These are phyloP conservation scores for Arxiozyma bovina DNA, from an alignment of 1,139 yeast genomes.

Conservation along the genomic window DNA sequence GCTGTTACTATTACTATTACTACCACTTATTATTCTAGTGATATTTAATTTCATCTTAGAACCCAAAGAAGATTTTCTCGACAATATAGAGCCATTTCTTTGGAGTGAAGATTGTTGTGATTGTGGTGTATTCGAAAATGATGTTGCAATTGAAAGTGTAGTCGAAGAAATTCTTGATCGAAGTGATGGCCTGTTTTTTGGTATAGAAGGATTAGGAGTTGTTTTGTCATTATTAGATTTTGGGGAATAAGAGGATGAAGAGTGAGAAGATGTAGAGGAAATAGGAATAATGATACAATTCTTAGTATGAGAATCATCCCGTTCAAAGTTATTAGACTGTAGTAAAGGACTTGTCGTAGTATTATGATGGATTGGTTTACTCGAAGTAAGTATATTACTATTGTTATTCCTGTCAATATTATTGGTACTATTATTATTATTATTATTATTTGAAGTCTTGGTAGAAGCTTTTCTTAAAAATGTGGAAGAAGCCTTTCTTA, in stretches of 20 bases:
- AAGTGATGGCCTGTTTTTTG: background rate
- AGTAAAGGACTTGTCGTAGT: background rate
- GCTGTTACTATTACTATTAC: slow-evolving; percentile 4
- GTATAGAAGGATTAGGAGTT: background rate
- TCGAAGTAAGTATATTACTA: background rate
- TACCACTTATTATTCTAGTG: slow-evolving; percentile 22
- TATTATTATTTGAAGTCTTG: slow-evolving; percentile 3
- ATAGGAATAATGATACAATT: background rate
- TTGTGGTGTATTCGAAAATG: background rate
- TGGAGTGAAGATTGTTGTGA: slow-evolving; percentile 5
- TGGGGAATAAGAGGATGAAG: background rate
- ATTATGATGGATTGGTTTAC: background rate
- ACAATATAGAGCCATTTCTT: slow-evolving; percentile 1
- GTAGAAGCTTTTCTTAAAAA: slow-evolving; percentile 24
- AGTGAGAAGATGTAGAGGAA: background rate
- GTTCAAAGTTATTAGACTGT: background rate
- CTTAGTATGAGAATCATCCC: background rate
- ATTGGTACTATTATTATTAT: background rate
- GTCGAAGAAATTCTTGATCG: background rate
- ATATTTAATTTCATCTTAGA: slow-evolving; percentile 24
- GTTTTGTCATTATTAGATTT: background rate
- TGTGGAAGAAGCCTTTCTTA: slow-evolving; percentile 29
- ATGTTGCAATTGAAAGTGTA: background rate
- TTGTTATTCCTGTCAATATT: background rate
- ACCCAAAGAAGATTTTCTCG: slow-evolving; percentile 22